phyloP scores from a whole-genome alignment of 129 eudicot species.

The Tanacetum coccineum region DNA sequence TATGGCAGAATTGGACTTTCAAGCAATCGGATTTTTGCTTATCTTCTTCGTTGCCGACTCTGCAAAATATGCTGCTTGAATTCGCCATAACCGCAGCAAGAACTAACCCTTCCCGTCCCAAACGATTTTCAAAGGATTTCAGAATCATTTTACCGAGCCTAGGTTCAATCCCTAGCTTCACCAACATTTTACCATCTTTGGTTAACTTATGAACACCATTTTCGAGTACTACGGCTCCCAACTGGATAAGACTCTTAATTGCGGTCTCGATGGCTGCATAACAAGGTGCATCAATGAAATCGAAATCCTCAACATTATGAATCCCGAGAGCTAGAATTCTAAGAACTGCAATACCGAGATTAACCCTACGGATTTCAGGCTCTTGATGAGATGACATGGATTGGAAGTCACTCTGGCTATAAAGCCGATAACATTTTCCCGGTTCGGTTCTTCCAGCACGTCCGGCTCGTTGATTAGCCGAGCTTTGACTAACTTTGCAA shows the following conservation, averaged over 20 bases:
- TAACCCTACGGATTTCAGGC: conserved; percentile 90
- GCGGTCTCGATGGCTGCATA: conserved; percentile 65
- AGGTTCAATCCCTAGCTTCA: conserved; percentile 87
- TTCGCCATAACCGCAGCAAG: conserved; percentile 96
- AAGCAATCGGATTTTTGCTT: conserved; percentile 74
- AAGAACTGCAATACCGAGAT: conserved; percentile 85
- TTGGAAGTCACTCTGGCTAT: conserved; percentile 47
- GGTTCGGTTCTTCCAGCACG: conserved; percentile 97
- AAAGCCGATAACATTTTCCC: conserved; percentile 80
- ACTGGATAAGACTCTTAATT: conserved; percentile 58
- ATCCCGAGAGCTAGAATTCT: conserved; percentile 77
- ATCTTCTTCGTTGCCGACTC: conserved; percentile 69
- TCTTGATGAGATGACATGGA: conserved; percentile 71
- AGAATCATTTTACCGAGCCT: conserved; percentile 78
- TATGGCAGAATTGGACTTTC: conserved; percentile 87
- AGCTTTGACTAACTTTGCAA: conserved; percentile 73
- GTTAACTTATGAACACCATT: conserved; percentile 49
- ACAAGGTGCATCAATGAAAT: conserved; percentile 82
- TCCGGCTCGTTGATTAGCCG: conserved; percentile 92
- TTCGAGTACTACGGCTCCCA: conserved; percentile 57
- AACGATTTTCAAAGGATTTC: conserved; percentile 41
- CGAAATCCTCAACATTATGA: conserved; percentile 49
- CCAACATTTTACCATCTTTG: conserved; percentile 47
- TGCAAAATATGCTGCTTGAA: conserved; percentile 86
- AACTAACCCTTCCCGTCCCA: conserved; percentile 82